A percentile compares a stretch with the other conserved stretches of the same genome.
phyloP scores from a whole-genome alignment of 371 early-diverging fungal genomes.

The Mortierella sp. region DNA sequence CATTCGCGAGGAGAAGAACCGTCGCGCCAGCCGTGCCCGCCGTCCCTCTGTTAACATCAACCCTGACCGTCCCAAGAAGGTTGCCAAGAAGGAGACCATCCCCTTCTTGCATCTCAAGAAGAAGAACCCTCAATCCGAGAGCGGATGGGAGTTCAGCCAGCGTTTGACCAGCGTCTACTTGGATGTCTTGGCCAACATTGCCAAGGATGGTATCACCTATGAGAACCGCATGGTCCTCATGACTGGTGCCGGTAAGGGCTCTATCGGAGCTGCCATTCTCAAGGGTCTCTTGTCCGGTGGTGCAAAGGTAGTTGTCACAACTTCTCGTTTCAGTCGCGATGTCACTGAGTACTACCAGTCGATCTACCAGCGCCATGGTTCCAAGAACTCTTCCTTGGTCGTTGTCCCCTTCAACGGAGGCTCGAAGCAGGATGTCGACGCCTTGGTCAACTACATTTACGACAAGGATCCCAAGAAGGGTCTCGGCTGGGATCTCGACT shows the following conservation, averaged over 20 bases:
- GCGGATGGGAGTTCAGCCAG: constrained; percentile 81
- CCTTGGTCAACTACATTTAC: constrained; percentile 90
- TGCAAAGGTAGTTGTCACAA: constrained; percentile 93
- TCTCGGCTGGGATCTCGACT: constrained; percentile 94
- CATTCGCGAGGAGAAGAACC: constrained; percentile 70
- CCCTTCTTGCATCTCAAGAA: constrained; percentile 85
- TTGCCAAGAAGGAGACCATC: constrained; percentile 76
- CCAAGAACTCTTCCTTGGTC: constrained; percentile 88
- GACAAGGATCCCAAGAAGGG: constrained; percentile 79
- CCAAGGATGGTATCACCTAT: constrained; percentile 85
- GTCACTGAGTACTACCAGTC: constrained; percentile 90
- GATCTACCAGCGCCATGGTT: constrained; percentile 89
- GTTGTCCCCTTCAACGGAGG: constrained; percentile 98
- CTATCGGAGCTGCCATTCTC: constrained; percentile 92
- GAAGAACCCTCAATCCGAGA: constrained; percentile 69
- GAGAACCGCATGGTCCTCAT: constrained; percentile 86
- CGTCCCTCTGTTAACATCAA: constrained; percentile 60
- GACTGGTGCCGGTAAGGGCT: constrained; percentile 94
- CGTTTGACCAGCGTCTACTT: constrained; percentile 81
- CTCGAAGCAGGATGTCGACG: constrained; percentile 86
- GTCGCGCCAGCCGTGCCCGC: constrained; percentile 62
- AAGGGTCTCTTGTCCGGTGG: constrained; percentile 93
- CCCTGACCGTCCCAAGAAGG: constrained; percentile 66
- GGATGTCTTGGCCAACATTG: constrained; percentile 78
- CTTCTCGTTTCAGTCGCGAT: constrained; percentile 89